Conservation (phyloP, 352 stramenopile genomes). For the Globisporangium carolinianum region DNA sequence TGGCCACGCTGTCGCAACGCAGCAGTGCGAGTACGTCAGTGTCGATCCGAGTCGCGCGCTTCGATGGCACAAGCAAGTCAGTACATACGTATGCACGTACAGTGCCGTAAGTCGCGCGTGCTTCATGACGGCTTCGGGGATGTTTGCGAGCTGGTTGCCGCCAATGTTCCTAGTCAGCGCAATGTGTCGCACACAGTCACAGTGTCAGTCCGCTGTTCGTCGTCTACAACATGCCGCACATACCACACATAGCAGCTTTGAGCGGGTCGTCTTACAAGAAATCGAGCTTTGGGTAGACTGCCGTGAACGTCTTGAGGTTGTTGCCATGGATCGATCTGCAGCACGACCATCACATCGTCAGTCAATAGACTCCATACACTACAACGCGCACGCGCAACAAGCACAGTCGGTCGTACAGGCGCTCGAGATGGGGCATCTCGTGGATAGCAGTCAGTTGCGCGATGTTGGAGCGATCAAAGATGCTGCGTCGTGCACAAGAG, state of each 20-base stretch:
- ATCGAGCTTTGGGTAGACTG: constrained; percentile 1
- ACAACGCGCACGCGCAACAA: not conserved
- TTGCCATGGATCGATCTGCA: not conserved
- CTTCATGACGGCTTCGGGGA: not conserved
- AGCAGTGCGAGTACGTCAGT: not conserved
- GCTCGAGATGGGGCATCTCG: not conserved
- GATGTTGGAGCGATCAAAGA: not conserved
- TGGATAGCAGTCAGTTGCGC: not conserved
- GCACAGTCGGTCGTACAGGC: not conserved
- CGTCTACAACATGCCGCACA: too few species aligned
- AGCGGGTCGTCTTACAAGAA: not conserved
- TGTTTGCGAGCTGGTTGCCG: not conserved
- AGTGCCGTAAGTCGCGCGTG: not conserved
- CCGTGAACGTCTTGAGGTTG: not conserved
- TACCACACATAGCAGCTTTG: not conserved
- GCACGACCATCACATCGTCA: too few species aligned
- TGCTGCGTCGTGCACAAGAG: too few species aligned
- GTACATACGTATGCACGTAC: not conserved
- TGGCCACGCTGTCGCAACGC: not conserved
- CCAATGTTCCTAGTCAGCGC: not conserved
- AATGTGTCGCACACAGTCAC: too few species aligned
- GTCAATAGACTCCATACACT: too few species aligned
- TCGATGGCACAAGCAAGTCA: too few species aligned
- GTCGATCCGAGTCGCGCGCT: not conserved
- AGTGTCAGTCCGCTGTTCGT: not conserved